Base-by-base conservation (phyloP, 805 yeast genomes). In the Clavispora carvajalis region DNA sequence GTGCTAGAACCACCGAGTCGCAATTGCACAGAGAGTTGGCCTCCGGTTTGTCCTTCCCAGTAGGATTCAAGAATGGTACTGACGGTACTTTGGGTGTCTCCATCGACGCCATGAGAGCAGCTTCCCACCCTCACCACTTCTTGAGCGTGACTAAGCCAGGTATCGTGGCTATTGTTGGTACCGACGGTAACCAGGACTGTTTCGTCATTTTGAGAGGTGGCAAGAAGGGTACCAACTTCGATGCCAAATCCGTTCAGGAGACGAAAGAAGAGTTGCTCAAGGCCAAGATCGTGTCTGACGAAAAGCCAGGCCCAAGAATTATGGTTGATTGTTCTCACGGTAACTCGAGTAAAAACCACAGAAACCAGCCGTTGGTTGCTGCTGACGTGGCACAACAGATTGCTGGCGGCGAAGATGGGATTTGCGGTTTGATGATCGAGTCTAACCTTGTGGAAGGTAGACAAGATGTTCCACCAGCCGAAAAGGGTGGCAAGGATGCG, bases 321-420 rank as follows among this genome's bases (percentile, higher is more conserved):
- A 93, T 93, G 99, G 85, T 93, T 47, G 99, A 93, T 69, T 93
- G 96, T 69, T 90, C 97, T 35, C 99, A 93, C 67, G 99, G 96
- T 56, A 93, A 93, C 74, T 89, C 97, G 28, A 80, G 76, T 66
- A 93, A 93, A 69, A 93, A 93, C 70, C 89, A 78, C 81, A 78
- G 80, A 61, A 93, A 93, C 71, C 99, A 93, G 71, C 97, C 99
- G 44, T 80, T 75, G 63, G 99, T 93, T n/a, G 82, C 88, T 51
- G 69, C 75, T 22, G 79, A 74, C 43, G 93, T 91, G 40, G 88
- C 91, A 37, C 79, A 78, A 52, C 98, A 93, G 69, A 72, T 91
- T 35, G 67, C 85, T 26, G 70, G 67, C 22, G 99, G 99, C 56
- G 95, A 88, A 63, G 76, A 77, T 39, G 69, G 70, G 44, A 80